These are phyloP conservation scores for Lepidium aucheri DNA, from an alignment of 345 rosid genomes.

Conservation along the genomic window DNA sequence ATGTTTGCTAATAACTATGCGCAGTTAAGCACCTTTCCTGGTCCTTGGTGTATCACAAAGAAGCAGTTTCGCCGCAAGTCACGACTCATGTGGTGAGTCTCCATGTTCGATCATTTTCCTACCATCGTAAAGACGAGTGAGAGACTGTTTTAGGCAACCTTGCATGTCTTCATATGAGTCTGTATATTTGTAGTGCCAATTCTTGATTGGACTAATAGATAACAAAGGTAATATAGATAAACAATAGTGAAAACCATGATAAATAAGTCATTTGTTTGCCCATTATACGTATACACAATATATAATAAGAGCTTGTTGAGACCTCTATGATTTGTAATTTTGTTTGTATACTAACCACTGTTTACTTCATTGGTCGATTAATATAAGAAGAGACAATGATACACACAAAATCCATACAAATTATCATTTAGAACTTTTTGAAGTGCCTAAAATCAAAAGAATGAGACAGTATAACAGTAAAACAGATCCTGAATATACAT, in stretches of 20 bases:
- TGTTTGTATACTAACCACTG: not conserved
- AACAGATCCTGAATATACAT: conserved; percentile 22
- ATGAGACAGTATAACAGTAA: not conserved
- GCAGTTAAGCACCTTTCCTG: conserved; percentile 85
- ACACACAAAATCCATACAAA: conserved; percentile 7
- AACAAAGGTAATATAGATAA: not conserved
- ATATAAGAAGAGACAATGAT: conserved; percentile 1
- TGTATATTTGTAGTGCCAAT: not conserved
- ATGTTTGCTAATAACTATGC: not conserved
- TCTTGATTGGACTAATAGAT: not conserved
- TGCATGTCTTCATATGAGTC: not conserved
- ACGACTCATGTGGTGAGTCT: conserved; percentile 50
- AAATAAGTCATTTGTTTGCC: not conserved
- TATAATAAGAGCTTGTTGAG: not conserved
- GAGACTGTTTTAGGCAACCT: not conserved
- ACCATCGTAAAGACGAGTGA: not conserved
- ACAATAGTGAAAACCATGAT: not conserved
- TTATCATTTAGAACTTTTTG: not conserved
- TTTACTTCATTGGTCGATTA: not conserved
- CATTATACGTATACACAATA: not conserved
- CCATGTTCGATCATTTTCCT: not conserved
- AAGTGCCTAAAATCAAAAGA: conserved; percentile 17
- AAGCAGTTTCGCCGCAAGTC: conserved; percentile 60
- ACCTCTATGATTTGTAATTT: not conserved
- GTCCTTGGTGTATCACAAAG: conserved; percentile 68